Evolutionary conservation across 768 basidiomycete species (phyloP).

Genomic region (Cantharellus anzutake): DNA sequence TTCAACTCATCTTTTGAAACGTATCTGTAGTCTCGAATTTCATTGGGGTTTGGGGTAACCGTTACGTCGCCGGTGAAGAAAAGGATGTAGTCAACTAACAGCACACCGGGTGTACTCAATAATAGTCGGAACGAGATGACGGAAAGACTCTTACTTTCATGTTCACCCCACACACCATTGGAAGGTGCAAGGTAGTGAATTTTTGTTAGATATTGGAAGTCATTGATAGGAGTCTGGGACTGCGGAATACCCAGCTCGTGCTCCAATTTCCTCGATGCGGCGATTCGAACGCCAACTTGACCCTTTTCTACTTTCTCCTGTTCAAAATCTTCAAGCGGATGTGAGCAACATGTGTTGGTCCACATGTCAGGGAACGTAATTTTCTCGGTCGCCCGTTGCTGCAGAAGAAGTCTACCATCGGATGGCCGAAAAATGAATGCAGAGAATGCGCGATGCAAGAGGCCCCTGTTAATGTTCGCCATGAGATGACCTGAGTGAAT

Average conservation of each 20-base stretch:
- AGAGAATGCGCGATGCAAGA: slow-evolving; percentile 95
- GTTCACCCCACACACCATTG: slow-evolving; percentile 88
- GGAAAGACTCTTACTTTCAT: slow-evolving; percentile 49
- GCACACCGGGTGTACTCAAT: neutral
- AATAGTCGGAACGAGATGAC: neutral
- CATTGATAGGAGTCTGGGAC: slow-evolving; percentile 54
- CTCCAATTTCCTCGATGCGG: slow-evolving; percentile 88
- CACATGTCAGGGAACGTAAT: slow-evolving; percentile 99
- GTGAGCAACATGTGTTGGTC: slow-evolving; percentile 99
- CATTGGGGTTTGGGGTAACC: slow-evolving; percentile 66
- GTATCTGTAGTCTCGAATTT: slow-evolving; percentile 81
- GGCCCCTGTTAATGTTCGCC: slow-evolving; percentile 85
- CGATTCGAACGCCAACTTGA: slow-evolving; percentile 54
- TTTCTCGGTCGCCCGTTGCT: slow-evolving; percentile 93
- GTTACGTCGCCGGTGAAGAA: slow-evolving; percentile 82
- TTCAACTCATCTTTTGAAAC: slow-evolving; percentile 81
- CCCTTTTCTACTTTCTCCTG: slow-evolving; percentile 57
- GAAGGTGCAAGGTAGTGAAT: slow-evolving; percentile 97
- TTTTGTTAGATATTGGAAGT: slow-evolving; percentile 86
- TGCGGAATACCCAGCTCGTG: slow-evolving; percentile 90
- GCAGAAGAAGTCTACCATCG: slow-evolving; percentile 83
- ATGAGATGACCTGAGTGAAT: slow-evolving; percentile 67
- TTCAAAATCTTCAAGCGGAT: slow-evolving; percentile 84
- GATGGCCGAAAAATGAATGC: slow-evolving; percentile 90
- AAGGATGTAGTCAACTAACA: slow-evolving; percentile 86